Base-by-base conservation (phyloP, 1,284 basidiomycete species). In the Naganishia liquefaciens region DNA sequence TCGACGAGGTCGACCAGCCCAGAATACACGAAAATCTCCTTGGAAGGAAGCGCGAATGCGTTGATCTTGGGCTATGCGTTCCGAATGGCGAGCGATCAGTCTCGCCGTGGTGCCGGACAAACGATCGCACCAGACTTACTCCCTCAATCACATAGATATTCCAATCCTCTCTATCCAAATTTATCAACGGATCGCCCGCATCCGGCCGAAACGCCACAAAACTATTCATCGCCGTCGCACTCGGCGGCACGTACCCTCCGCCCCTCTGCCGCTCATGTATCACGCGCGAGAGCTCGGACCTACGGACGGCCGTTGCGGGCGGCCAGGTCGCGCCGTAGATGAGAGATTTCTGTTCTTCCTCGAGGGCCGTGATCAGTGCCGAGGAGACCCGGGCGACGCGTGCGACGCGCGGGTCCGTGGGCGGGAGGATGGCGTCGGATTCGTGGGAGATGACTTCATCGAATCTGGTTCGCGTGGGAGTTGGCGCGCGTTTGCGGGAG, bases 11-110 rank as follows among this genome's bases (percentile, higher is more conserved):
- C 73, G 6, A 84, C 75, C 30, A 84, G 71, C 17, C 82, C 82
- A 0, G 81, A 80, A 71, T 82, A 82, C 39, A 82, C 77, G 63
- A 83, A 81, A 37, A 83, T 75, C 63, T 83, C 80, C 68, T 81
- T 80, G 37, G 80, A 81, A 2, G 81, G 81, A 2, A 82, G 72
- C 1, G 82, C 82, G 67, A 82, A 82, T 3, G 82, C 81, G 68
- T 84, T 82, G 67, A 83, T 72, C 54, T 79, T 76, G 0, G 81
- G 80, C 78, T 79, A 49, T 25, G 21, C 11, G 21, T 1, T 4
- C 17, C 19, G n/a, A n/a, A 23, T 44, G 27, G 25, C n/a, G n/a
- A n/a, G 25, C 13, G 4, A 21, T 53, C 11, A 53, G 51, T 28
- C 4, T 13, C 33, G 33, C 33, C 33, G 13, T 37, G 5, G 15